Conservation (phyloP, 345 rosid species). For the Nasturtium officinale region DNA sequence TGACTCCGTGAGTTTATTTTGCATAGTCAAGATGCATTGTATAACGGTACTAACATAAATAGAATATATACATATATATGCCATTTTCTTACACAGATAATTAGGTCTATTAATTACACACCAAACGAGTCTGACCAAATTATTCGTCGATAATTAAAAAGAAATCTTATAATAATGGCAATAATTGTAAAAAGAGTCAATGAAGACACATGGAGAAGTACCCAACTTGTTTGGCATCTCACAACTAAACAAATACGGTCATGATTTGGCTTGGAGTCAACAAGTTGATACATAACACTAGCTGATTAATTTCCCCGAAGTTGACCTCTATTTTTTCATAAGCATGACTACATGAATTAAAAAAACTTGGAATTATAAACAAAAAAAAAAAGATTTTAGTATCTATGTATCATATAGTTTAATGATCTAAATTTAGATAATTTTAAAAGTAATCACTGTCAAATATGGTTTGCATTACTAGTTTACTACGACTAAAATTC, state of each 20-base stretch:
- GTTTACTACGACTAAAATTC: not conserved
- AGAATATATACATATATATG: not conserved
- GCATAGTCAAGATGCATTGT: slow-evolving; percentile 27
- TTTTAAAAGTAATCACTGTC: not conserved
- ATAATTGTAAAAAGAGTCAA: slow-evolving; percentile 25
- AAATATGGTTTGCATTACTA: not conserved
- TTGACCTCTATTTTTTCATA: not conserved
- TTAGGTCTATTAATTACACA: slow-evolving; percentile 12
- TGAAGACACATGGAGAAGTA: slow-evolving; percentile 31
- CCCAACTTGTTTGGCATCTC: slow-evolving; percentile 39
- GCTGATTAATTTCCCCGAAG: not conserved
- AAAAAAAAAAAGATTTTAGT: not conserved
- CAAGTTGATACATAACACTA: not conserved
- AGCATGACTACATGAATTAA: not conserved
- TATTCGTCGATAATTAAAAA: slow-evolving; percentile 2
- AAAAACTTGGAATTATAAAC: not conserved
- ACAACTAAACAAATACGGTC: slow-evolving; percentile 23
- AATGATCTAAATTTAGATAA: not conserved
- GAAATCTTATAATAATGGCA: not conserved
- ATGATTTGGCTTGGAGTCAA: slow-evolving; percentile 31
- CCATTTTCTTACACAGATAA: slow-evolving; percentile 6
- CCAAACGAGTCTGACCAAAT: slow-evolving; percentile 25
- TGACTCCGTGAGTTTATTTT: slow-evolving; percentile 29
- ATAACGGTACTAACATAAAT: not conserved
- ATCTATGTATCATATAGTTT: not conserved